Conservation (phyloP, 257 asterid species). For the Salvia splendens region DNA sequence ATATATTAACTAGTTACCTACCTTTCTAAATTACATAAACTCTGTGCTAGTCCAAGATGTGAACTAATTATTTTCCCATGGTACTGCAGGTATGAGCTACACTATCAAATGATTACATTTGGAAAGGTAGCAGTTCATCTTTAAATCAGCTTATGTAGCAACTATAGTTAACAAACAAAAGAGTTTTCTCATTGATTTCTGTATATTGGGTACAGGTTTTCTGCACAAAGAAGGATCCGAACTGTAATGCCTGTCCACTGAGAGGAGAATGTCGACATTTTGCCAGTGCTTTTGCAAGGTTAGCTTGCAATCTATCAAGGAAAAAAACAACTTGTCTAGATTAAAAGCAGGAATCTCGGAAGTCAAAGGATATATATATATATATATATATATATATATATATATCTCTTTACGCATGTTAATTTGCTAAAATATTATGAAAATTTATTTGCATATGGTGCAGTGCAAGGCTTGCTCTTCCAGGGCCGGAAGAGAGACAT, state of each 20-base stretch:
- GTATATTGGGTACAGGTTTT: slow-evolving; percentile 63
- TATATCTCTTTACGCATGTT: neutral
- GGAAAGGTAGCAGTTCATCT: slow-evolving; percentile 68
- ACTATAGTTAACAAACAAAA: slow-evolving; percentile 10
- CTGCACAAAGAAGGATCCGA: slow-evolving; percentile 95
- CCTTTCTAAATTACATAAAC: slow-evolving; percentile 25
- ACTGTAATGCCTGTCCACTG: slow-evolving; percentile 97
- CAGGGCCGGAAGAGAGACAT: slow-evolving; percentile 66
- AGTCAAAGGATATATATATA: slow-evolving; percentile 22
- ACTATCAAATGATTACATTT: slow-evolving; percentile 96
- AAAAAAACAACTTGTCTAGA: slow-evolving; percentile 20
- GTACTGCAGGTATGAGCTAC: slow-evolving; percentile 86
- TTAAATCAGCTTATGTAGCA: slow-evolving; percentile 15
- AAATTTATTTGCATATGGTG: slow-evolving; percentile 32
- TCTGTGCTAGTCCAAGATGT: slow-evolving; percentile 23
- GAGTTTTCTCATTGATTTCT: slow-evolving; percentile 18
- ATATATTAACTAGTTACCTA: slow-evolving; percentile 7
- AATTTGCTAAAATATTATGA: slow-evolving; percentile 16
- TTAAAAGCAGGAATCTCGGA: slow-evolving; percentile 19
- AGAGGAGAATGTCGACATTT: slow-evolving; percentile 94
- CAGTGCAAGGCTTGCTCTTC: slow-evolving; percentile 97
- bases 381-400: no score
- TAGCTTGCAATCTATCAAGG: slow-evolving; percentile 34
- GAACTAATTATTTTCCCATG: slow-evolving; percentile 36
- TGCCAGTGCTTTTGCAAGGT: slow-evolving; percentile 98